These are phyloP conservation scores for Yamadazyma triangularis DNA, from an alignment of 1,139 yeast species.

Conservation along the genomic window DNA sequence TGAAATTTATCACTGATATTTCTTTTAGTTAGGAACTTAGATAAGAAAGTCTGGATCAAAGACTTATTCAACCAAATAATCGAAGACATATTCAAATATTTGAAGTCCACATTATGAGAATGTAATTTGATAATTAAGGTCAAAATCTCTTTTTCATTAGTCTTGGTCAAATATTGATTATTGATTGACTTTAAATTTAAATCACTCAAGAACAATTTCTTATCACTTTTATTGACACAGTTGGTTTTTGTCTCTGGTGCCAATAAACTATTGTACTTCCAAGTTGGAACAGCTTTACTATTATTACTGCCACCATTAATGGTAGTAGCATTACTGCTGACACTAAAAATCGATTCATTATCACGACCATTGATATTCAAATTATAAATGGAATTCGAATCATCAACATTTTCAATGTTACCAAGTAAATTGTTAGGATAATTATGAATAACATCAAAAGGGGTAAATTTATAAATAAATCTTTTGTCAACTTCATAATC, in stretches of 20 bases:
- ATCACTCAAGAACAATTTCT: conserved; percentile 38
- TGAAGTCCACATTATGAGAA: conserved; percentile 15
- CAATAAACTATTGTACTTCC: conserved; percentile 19
- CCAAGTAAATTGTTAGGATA: conserved; percentile 28
- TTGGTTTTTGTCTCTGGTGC: conserved; percentile 34
- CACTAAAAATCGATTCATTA: conserved; percentile 7
- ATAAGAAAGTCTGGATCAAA: conserved; percentile 30
- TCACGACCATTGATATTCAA: conserved; percentile 8
- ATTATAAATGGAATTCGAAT: conserved; percentile 11
- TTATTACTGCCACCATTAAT: conserved; percentile 3
- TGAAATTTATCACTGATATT: conserved; percentile 4
- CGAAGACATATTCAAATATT: conserved; percentile 36
- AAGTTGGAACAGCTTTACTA: conserved; percentile 5
- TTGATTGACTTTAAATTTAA: conserved; percentile 37
- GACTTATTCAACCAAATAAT: conserved; percentile 51
- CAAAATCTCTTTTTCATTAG: conserved; percentile 38
- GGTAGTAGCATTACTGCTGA: background rate
- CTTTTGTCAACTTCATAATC: conserved; percentile 50
- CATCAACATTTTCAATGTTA: conserved; percentile 10
- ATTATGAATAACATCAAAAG: conserved; percentile 37
- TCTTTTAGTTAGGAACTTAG: conserved; percentile 8
- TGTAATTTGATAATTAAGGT: conserved; percentile 23
- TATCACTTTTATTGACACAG: conserved; percentile 33
- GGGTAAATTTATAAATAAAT: conserved; percentile 30
- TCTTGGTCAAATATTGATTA: conserved; percentile 23